Evolutionary conservation across 331 rosid species (phyloP).

Genomic region (Acacia pycnantha): DNA sequence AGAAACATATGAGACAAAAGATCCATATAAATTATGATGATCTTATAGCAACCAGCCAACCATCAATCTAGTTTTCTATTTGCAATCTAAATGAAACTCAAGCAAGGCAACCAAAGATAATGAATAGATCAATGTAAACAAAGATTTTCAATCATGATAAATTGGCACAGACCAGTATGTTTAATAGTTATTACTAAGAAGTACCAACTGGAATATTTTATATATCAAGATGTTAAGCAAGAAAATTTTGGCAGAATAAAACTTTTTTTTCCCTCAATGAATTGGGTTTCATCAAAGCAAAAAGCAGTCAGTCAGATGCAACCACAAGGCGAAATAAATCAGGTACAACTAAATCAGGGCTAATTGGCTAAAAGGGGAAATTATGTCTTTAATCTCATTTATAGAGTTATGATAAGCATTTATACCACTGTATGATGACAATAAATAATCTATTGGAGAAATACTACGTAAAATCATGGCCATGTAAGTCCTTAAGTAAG

Average conservation of each 20-base stretch:
- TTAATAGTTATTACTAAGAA: background rate
- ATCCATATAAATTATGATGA: slow-evolving; percentile 23
- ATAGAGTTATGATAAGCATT: background rate
- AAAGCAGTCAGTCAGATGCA: slow-evolving; percentile 13
- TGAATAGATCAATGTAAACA: background rate
- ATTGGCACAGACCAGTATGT: background rate
- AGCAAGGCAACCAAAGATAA: slow-evolving; percentile 16
- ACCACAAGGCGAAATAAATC: background rate
- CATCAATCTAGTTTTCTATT: slow-evolving; percentile 16
- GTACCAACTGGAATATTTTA: background rate
- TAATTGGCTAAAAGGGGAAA: background rate
- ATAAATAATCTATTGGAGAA: background rate
- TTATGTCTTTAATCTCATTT: slow-evolving; percentile 9
- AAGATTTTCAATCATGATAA: background rate
- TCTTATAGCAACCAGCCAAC: background rate
- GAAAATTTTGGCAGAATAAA: slow-evolving; percentile 5
- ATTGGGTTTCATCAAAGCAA: background rate
- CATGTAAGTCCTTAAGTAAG: slow-evolving; percentile 6
- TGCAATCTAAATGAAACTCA: slow-evolving; percentile 10
- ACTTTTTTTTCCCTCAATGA: background rate
- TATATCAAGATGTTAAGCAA: slow-evolving; percentile 2
- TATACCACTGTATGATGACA: background rate
- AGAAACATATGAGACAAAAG: background rate
- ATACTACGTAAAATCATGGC: background rate
- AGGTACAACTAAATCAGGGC: background rate